These are phyloP conservation scores for Diatrype stigma DNA, from an alignment of 2,329 filamentous ascomycete species.

Conservation along the genomic window DNA sequence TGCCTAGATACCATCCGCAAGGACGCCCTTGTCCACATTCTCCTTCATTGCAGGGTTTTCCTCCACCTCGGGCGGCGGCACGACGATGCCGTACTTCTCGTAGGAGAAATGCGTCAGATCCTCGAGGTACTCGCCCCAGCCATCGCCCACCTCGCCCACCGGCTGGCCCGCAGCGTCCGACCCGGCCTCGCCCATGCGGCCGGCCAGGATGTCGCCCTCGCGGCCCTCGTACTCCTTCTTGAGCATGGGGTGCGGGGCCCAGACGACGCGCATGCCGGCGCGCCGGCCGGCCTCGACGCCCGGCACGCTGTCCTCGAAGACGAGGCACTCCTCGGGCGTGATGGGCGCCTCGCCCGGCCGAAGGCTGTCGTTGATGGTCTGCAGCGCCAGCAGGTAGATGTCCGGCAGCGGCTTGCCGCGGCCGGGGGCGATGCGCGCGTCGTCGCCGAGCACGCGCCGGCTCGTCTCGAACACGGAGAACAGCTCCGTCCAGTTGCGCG, in stretches of 20 bases:
- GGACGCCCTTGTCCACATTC: constrained; percentile 20
- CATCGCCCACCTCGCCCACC: constrained; percentile 54
- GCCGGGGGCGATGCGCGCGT: constrained; percentile 69
- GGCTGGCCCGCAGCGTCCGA: constrained; percentile 46
- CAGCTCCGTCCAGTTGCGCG: constrained; percentile 53
- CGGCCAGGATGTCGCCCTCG: constrained; percentile 80
- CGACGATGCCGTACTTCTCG: constrained; percentile 53
- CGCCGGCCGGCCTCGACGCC: constrained; percentile 87
- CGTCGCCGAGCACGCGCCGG: constrained; percentile 82
- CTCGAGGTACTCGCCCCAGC: constrained; percentile 54
- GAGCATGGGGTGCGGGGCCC: constrained; percentile 81
- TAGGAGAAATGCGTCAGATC: constrained; percentile 55
- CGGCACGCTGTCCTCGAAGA: constrained; percentile 93
- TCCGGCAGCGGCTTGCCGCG: constrained; percentile 93
- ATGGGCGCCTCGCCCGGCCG: constrained; percentile 60
- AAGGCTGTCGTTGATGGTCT: constrained; percentile 76
- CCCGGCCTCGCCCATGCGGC: constrained; percentile 66
- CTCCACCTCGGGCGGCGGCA: constrained; percentile 41
- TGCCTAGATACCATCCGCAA: constrained; percentile 11
- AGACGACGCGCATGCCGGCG: constrained; percentile 91
- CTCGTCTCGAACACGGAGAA: constrained; percentile 63
- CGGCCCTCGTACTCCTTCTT: constrained; percentile 70
- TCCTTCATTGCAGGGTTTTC: constrained; percentile 39
- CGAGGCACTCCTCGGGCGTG: constrained; percentile 80
- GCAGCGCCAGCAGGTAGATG: constrained; percentile 84